Evolutionary conservation across 2,329 filamentous ascomycete genomes (phyloP).

Genomic region (Xylaria sp.): DNA sequence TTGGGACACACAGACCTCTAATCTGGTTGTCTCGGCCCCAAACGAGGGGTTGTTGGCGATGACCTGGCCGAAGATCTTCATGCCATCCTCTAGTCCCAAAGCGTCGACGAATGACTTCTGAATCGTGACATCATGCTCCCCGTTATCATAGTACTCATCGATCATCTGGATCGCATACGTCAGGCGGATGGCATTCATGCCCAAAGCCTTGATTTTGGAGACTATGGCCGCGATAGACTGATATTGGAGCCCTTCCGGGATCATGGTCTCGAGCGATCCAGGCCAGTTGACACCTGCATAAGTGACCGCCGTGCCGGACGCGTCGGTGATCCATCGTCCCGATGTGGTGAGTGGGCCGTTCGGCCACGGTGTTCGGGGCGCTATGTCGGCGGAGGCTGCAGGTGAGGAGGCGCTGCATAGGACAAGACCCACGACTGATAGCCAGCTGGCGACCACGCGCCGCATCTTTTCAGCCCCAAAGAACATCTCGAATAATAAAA

Average conservation of each 20-base stretch:
- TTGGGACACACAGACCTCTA: conserved; percentile 36
- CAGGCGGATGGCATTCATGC: conserved; percentile 59
- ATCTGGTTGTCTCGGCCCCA: conserved; percentile 46
- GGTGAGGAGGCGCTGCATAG: too few species aligned
- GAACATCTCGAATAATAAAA: not conserved
- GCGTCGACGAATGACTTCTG: conserved; percentile 40
- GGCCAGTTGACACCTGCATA: conserved; percentile 59
- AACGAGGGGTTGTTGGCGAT: conserved; percentile 54
- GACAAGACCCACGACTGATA: not conserved
- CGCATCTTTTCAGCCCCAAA: not conserved
- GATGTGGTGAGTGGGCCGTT: conserved; percentile 40
- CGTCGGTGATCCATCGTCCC: conserved; percentile 41
- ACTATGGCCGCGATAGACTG: conserved; percentile 52
- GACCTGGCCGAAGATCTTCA: conserved; percentile 44
- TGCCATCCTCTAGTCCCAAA: conserved; percentile 48
- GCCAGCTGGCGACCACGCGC: conserved; percentile 11
- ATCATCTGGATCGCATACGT: conserved; percentile 62
- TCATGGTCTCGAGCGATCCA: conserved; percentile 54
- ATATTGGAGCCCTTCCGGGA: conserved; percentile 60
- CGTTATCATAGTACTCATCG: conserved; percentile 50
- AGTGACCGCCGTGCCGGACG: conserved; percentile 39
- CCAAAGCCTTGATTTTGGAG: conserved; percentile 50
- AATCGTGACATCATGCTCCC: conserved; percentile 42
- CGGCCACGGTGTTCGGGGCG: conserved; percentile 32
- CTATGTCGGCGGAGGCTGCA: not conserved